Base-by-base conservation (phyloP, 225 moss, liverwort and hornwort genomes). In the Ulota crispa region DNA sequence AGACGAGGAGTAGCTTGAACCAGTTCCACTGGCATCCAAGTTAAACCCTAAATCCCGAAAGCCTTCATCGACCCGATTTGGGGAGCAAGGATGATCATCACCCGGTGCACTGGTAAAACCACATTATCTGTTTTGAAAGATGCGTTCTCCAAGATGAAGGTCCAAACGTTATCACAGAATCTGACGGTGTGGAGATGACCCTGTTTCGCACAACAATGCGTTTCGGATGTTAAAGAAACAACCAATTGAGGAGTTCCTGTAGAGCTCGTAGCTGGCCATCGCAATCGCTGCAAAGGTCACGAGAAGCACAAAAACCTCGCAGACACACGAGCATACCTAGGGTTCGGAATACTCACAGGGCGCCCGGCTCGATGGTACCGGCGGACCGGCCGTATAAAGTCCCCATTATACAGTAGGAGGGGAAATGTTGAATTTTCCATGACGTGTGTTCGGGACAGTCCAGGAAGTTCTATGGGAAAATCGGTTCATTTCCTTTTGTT, bases 131-230 rank as follows among this genome's bases (percentile, higher is more conserved):
- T 85, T 82, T 94, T 98, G 84, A 98, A 95, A 30, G 79, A 66
- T 52, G 93, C 98, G 12, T 93, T 89, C 85, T 95, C 95, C 88
- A 95, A 83, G 72, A 95, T 95, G 69, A 98, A 98, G 61, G 95
- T 98, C 98, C 98, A 98, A 6, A 98, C 98, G 57, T 98, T 94
- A 80, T 98, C 98, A 68, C 94, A 95, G 77, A 94, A 98, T 82
- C 98, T 88, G 89, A 95, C 94, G 5, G 98, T 95, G 64, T 95
- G 95, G 36, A 98, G 86, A 86, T 98, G 98, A 56, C 98, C 98
- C 95, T 97, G 83, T 69, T 61, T 81, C 42, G 39, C 79, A 74
- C 81, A 69, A 77, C 37, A 34, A 30, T 77, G 28, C 3, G 68
- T 24, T 45, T 70, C 75, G 65, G 54, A 70, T 12, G 18, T 30